These are phyloP conservation scores for Fomitopsis pinicola DNA, from an alignment of 1,284 basidiomycete genomes.

Conservation along the genomic window DNA sequence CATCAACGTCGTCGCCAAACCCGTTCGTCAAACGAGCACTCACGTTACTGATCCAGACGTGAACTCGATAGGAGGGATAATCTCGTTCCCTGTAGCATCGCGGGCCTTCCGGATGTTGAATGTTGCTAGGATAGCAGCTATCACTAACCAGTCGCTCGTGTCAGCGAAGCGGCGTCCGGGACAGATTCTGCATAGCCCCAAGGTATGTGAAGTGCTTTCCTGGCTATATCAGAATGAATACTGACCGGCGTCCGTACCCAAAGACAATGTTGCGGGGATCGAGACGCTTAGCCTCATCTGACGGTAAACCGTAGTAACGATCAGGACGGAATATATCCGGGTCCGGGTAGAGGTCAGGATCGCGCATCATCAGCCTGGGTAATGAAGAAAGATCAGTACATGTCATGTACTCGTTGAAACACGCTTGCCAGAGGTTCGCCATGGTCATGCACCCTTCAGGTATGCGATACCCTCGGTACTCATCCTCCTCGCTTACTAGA, in stretches of 20 bases:
- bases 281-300: neutral
- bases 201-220: neutral
- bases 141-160: neutral
- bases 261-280: neutral
- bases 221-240: neutral
- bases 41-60: neutral
- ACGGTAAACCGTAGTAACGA: slow-evolving; percentile 26
- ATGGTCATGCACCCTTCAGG: slow-evolving; percentile 13
- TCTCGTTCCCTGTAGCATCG: neutral
- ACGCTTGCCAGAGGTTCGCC: slow-evolving; percentile 10
- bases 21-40: neutral
- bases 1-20: neutral
- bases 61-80: neutral
- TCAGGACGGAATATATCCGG: slow-evolving; percentile 38
- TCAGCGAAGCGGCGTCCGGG: slow-evolving; percentile 6
- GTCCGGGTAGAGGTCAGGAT: slow-evolving; percentile 28
- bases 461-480: slow-evolving; percentile 10
- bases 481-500: slow-evolving; percentile 6
- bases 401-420: too few relatives aligned
- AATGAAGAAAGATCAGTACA: neutral
- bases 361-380: slow-evolving; percentile 37
- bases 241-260: slow-evolving; percentile 2
- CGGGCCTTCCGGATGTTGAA: slow-evolving; percentile 2
- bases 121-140: slow-evolving; percentile 2
- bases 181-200: neutral